These are phyloP conservation scores for Cochlearia excelsa DNA, from an alignment of 345 rosid species.

Conservation along the genomic window DNA sequence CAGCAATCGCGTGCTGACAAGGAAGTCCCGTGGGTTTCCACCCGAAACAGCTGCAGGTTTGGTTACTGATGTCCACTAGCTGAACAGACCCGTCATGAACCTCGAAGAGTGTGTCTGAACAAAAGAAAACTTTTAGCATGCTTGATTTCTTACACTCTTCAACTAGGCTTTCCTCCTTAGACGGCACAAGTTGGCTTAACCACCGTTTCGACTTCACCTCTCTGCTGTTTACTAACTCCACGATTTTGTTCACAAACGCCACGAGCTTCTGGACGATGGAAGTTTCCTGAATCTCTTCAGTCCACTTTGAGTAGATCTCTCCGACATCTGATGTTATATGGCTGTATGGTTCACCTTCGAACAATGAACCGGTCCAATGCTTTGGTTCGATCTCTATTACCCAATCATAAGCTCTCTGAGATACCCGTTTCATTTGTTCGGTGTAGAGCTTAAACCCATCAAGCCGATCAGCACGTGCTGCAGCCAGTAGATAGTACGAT, in stretches of 20 bases:
- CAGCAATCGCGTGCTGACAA: conserved; percentile 82
- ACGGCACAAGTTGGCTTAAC: conserved; percentile 67
- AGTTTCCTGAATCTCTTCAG: conserved; percentile 65
- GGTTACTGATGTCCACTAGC: conserved; percentile 63
- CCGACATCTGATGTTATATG: conserved; percentile 58
- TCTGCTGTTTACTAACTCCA: conserved; percentile 53
- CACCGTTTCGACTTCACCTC: conserved; percentile 48
- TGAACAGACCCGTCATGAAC: conserved; percentile 69
- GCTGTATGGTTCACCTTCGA: conserved; percentile 71
- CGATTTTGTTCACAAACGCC: conserved; percentile 43
- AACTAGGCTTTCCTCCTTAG: conserved; percentile 54
- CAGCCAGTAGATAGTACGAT: conserved; percentile 59
- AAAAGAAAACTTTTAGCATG: conserved; percentile 60
- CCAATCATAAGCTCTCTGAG: conserved; percentile 79
- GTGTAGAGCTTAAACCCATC: conserved; percentile 52
- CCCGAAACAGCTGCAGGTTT: conserved; percentile 64
- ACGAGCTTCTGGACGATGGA: conserved; percentile 68
- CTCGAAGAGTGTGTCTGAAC: conserved; percentile 80
- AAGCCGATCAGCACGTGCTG: conserved; percentile 65
- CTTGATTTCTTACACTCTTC: conserved; percentile 55
- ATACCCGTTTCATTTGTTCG: conserved; percentile 63
- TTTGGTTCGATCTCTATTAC: conserved; percentile 65
- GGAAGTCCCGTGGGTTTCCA: conserved; percentile 77
- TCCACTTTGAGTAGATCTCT: conserved; percentile 61
- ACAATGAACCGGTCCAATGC: conserved; percentile 61